Base-by-base conservation (phyloP, 2,329 filamentous ascomycete genomes). In the Cercospora canescens region DNA sequence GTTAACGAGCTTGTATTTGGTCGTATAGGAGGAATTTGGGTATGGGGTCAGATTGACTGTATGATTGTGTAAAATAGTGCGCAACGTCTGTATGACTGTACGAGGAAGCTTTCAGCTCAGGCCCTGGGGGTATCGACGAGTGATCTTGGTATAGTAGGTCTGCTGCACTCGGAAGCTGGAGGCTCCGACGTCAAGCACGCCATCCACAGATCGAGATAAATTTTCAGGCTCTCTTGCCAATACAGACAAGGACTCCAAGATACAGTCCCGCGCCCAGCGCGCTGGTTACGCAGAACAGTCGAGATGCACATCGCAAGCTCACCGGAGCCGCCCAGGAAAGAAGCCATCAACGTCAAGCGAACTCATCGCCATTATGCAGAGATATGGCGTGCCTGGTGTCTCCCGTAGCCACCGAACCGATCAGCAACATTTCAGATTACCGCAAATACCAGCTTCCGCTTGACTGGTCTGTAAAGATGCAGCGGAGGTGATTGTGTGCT, bases 1-100 rank as follows among this genome's bases (percentile, higher is more conserved):
- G 35, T 75, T 86, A 50, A 84, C 83, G 56, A 81, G 81, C 62
- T 74, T 86, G 71, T 86, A 86, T 74, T 71, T 85, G 57, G 79
- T 85, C 28, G 69, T 71, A 39, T 71, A 65, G 52, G 28, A 8
- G 45, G 45, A 28, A 21, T 9, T 30, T 5, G 45, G 45, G 6
- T 1, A 28, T 4, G 21, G 5, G 45, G 11, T 4, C 12, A 26
- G 45, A 16, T 52, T 1, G 11, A n/a, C 9, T 30, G 45, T 52
- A 28, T 26, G 21, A 28, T 50, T 28, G 45, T 50, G 45, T 28
- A 50, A 4, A 28, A 6, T 52, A 28, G 24, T 30, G 8, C 2
- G 45, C 12, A 12, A 50, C 14, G 18, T 50, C 11, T 52, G 26
- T 52, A 28, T 16, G 24, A 52, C 24, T 28, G 45, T 52, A 52